Evolutionary conservation across 768 basidiomycete species (phyloP).

Genomic region (Rossbeevera mucosa): DNA sequence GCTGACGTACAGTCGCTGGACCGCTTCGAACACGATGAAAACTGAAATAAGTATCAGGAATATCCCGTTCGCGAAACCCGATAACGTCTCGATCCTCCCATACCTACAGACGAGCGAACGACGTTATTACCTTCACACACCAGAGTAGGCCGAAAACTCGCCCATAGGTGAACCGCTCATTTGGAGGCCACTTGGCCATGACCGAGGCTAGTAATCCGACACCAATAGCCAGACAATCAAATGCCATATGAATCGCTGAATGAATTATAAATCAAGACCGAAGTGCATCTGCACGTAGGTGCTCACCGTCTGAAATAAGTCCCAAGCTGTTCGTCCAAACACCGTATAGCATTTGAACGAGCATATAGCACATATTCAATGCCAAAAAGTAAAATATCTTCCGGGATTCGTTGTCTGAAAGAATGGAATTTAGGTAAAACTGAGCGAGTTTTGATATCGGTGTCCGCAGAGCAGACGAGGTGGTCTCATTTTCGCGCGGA

Average conservation of each 20-base stretch:
- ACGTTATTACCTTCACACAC: not conserved
- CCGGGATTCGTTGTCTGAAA: constrained; percentile 87
- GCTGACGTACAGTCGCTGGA: constrained; percentile 74
- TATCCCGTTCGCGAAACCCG: constrained; percentile 97
- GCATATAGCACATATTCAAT: constrained; percentile 93
- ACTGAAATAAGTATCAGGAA: constrained; percentile 92
- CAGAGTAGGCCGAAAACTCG: constrained; percentile 31
- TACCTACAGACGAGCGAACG: constrained; percentile 49
- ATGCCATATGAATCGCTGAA: constrained; percentile 97
- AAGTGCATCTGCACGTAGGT: not conserved
- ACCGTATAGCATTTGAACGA: constrained; percentile 94
- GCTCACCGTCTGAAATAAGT: constrained; percentile 90
- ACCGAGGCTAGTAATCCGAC: constrained; percentile 95
- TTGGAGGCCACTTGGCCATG: constrained; percentile 97
- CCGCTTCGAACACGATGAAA: constrained; percentile 97
- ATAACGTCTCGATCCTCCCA: constrained; percentile 93
- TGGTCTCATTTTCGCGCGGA: constrained; percentile 41
- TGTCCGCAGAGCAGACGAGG: constrained; percentile 43
- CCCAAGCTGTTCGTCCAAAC: constrained; percentile 97
- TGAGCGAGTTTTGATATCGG: constrained; percentile 52
- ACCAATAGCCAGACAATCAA: constrained; percentile 96
- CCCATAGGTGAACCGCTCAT: constrained; percentile 95
- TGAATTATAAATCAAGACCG: constrained; percentile 2
- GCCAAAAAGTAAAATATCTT: constrained; percentile 97
- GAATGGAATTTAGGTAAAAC: constrained; percentile 83